A percentile compares a stretch with the other conserved stretches of the same genome.
These are phyloP conservation scores for Diaporthe ilicicola DNA, from an alignment of 2,329 filamentous ascomycete genomes.

Conservation along the genomic window DNA sequence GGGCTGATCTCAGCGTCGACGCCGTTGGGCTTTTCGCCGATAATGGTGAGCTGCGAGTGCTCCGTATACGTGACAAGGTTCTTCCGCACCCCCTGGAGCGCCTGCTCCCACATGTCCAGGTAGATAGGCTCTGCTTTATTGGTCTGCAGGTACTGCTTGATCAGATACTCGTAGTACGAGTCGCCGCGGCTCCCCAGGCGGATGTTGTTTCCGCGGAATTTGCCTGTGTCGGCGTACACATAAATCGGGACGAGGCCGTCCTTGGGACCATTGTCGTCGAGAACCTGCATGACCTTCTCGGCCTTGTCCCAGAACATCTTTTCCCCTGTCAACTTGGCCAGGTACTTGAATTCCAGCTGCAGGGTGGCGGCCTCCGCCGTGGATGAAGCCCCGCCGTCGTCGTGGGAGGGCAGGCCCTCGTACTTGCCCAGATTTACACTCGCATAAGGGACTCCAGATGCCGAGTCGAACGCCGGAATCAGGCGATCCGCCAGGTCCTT, in stretches of 20 bases:
- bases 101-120: slow-evolving; percentile 90
- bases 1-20: slow-evolving; percentile 72
- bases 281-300: slow-evolving; percentile 89
- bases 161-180: slow-evolving; percentile 98
- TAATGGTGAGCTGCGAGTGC: slow-evolving; percentile 82
- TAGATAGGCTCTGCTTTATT: slow-evolving; percentile 87
- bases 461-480: slow-evolving; percentile 85
- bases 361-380: slow-evolving; percentile 92
- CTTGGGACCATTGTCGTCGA: slow-evolving; percentile 81
- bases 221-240: slow-evolving; percentile 79
- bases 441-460: slow-evolving; percentile 86
- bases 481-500: slow-evolving; percentile 90
- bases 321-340: slow-evolving; percentile 94
- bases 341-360: slow-evolving; percentile 96
- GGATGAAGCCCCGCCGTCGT: slow-evolving; percentile 86
- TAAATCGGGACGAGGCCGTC: slow-evolving; percentile 94
- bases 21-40: slow-evolving; percentile 85
- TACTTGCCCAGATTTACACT: slow-evolving; percentile 87
- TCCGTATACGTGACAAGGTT: slow-evolving; percentile 91
- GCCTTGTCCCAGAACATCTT: slow-evolving; percentile 90
- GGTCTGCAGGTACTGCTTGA: slow-evolving; percentile 98
- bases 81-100: slow-evolving; percentile 85
- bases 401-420: slow-evolving; percentile 81
- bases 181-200: slow-evolving; percentile 93
- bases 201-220: slow-evolving; percentile 86